These are phyloP conservation scores for Betula pendula DNA, from an alignment of 306 rosid species.

Conservation along the genomic window DNA sequence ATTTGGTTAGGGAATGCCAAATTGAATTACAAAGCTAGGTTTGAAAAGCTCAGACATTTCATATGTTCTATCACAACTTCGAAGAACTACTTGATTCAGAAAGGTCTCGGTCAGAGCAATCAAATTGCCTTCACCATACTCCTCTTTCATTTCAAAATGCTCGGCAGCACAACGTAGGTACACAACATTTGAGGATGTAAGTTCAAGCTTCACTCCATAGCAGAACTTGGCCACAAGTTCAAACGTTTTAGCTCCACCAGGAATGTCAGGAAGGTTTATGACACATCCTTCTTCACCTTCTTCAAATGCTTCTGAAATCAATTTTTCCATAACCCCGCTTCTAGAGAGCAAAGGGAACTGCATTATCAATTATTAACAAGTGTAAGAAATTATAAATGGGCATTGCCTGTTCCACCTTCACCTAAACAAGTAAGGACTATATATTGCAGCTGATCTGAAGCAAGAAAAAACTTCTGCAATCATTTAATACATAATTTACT, in stretches of 20 bases:
- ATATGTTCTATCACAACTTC: too few species aligned
- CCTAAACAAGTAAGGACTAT: constrained; percentile 1
- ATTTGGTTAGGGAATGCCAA: too few species aligned
- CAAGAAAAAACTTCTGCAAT: not conserved
- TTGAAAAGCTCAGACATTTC: too few species aligned
- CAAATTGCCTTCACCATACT: constrained; percentile 84
- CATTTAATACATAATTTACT: not conserved
- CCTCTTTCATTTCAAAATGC: constrained; percentile 92
- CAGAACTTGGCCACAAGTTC: constrained; percentile 95
- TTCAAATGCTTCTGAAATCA: constrained; percentile 77
- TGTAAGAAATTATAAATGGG: constrained; percentile 21
- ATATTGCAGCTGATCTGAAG: not conserved
- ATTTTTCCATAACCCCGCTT: constrained; percentile 85
- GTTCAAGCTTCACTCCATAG: constrained; percentile 95
- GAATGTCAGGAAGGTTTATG: constrained; percentile 63
- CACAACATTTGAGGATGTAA: constrained; percentile 87
- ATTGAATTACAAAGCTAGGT: too few species aligned
- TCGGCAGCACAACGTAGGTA: constrained; percentile 90
- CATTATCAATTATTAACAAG: constrained; percentile 33
- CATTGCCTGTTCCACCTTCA: too few species aligned
- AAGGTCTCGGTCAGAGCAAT: constrained; percentile 70
- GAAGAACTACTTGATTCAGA: constrained; percentile 77
- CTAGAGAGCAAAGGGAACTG: constrained; percentile 99
- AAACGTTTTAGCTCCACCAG: constrained; percentile 90
- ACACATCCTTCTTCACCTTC: constrained; percentile 63